Base-by-base conservation (phyloP, 352 stramenopile species). In the Phytopythium ostracodes region DNA sequence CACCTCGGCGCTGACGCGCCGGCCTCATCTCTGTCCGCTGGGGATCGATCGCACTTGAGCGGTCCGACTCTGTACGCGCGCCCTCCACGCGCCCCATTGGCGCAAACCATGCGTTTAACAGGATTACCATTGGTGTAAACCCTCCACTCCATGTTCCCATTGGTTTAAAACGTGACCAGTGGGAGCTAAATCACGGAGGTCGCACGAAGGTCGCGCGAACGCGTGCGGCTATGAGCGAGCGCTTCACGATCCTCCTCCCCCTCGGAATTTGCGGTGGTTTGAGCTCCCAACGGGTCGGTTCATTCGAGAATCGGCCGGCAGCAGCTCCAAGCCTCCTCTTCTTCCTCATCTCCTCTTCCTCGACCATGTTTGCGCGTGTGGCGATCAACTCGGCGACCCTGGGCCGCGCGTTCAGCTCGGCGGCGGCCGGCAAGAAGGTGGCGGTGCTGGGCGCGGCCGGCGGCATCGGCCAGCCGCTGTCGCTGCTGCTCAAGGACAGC, bases 391-490 rank as follows among this genome's bases (percentile, higher is more conserved):
- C 66, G 11, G 29, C 52, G 18, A 65, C 67, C n/a, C 56, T 78
- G 40, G 67, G 71, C 59, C 67, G 71, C 56, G 67, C 79, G 43
- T 93, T 79, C 76, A 89, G 79, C 60, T 80, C 77, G 47, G 72
- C 72, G 68, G 57, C 73, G 15, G 81, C 69, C 59, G 74, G 82
- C 62, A 87, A 92, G 70, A 94, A 94, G 72, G 84, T 94, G 52
- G 81, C 85, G 20, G 85, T 92, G 53, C 74, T 95, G 36, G 98
- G 97, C 61, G 98, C 98, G 22, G 92, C 96, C 24, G 98, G 98
- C 53, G 98, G 98, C 65, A 99, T 99, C 70, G 98, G 98, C 60
- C 97, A 99, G 78, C 97, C 97, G 44, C 86, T 99, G 59, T 99
- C 94, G 65, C 87, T 99, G 29, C 82, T 99, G 53, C 88, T 99